Percentiles rank a stretch among this genome's conserved stretches.
Conservation (phyloP, 2,329 filamentous ascomycete species). For the Penicillium verrucosum region DNA sequence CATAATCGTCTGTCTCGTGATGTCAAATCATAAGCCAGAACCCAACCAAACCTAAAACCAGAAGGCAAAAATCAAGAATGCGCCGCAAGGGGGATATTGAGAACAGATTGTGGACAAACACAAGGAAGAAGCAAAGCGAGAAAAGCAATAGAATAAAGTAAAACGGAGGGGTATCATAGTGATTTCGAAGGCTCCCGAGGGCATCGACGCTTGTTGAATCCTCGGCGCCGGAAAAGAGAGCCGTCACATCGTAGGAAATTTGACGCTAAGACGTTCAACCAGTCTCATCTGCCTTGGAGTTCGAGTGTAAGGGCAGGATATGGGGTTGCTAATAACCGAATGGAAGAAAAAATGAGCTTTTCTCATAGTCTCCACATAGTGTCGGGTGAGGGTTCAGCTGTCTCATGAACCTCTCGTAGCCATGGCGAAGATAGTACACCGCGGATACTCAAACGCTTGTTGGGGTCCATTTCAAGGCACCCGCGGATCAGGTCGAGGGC, state of each 20-base stretch:
- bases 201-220: conserved; percentile 18
- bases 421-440: conserved; percentile 56
- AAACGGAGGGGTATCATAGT: conserved; percentile 33
- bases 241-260: neutral
- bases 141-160: neutral
- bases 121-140: neutral
- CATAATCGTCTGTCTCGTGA: conserved; percentile 10
- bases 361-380: conserved; percentile 39
- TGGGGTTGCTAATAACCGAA: neutral
- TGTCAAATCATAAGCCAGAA: neutral
- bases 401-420: conserved; percentile 47
- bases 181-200: conserved; percentile 19
- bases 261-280: conserved; percentile 1
- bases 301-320: neutral
- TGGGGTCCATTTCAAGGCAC: conserved; percentile 57
- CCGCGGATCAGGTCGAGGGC: conserved; percentile 57
- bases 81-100: conserved; percentile 2
- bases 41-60: neutral
- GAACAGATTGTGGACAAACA: neutral
- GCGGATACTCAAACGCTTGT: conserved; percentile 56
- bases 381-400: conserved; percentile 27
- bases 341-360: neutral
- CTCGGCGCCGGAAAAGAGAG: conserved; percentile 14
- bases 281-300: neutral
- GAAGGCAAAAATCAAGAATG: neutral